phyloP scores from a whole-genome alignment of 2,329 filamentous ascomycete species.

The Dothideomycetes sp. region DNA sequence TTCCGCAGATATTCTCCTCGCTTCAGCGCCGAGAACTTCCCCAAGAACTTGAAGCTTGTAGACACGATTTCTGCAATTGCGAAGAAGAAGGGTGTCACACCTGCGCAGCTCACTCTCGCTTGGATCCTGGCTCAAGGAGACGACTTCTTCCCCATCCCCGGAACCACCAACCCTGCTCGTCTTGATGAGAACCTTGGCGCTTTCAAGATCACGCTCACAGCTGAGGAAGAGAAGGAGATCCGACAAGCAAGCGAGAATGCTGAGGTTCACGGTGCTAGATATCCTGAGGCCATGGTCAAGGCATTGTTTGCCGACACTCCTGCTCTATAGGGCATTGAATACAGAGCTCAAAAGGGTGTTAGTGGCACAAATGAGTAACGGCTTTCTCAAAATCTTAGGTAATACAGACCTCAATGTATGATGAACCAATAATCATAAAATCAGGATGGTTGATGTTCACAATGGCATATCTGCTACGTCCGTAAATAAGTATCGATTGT shows the following conservation, averaged over 20 bases:
- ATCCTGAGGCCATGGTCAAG: constrained; percentile 25
- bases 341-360: no score
- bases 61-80: constrained; percentile 40
- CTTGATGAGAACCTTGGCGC: constrained; percentile 34
- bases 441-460: no score
- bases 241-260: constrained; percentile 23
- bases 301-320: constrained; percentile 30
- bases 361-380: no score
- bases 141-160: constrained; percentile 17
- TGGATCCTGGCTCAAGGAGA: constrained; percentile 50
- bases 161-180: constrained; percentile 34
- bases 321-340: constrained; percentile 12
- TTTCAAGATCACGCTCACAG: constrained; percentile 22
- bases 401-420: no score
- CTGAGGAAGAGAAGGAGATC: constrained; percentile 27
- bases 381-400: no score
- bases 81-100: constrained; percentile 42
- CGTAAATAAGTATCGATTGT: no score
- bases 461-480: no score
- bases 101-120: constrained; percentile 49
- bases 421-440: no score
- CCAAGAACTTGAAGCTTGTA: constrained; percentile 45
- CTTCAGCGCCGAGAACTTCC: constrained; percentile 42
- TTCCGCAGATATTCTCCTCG: constrained; percentile 37
- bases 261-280: constrained; percentile 24